Percentiles rank a stretch among this genome's conserved stretches.
Evolutionary conservation across 768 basidiomycete species (phyloP).

Genomic region (Suillus clintonianus): DNA sequence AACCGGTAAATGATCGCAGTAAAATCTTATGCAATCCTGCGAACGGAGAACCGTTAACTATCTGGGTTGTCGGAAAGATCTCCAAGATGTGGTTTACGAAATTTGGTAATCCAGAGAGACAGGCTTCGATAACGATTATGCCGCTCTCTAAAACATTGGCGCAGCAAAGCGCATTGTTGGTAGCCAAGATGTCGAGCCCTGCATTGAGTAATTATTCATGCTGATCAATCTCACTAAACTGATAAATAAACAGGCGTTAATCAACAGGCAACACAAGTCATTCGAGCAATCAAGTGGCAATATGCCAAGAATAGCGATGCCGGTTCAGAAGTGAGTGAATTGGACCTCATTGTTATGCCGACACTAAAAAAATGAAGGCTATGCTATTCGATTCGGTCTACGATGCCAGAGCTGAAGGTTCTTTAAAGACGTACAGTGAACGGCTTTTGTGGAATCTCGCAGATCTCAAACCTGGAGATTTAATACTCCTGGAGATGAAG

Average conservation of each 20-base stretch:
- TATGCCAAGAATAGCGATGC: not conserved
- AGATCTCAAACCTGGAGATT: not conserved
- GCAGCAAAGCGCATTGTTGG: fast-evolving
- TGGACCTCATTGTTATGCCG: too few species aligned
- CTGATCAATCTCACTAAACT: too few species aligned
- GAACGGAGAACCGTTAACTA: fast-evolving
- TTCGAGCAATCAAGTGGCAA: not conserved
- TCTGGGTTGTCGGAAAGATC: not conserved
- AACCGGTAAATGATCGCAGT: not conserved
- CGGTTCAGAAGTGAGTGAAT: not conserved
- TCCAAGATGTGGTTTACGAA: not conserved
- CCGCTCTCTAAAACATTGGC: not conserved
- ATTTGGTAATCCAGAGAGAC: not conserved
- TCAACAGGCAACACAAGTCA: not conserved
- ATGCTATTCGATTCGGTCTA: not conserved
- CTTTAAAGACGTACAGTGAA: not conserved
- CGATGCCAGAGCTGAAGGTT: not conserved
- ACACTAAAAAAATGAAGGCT: not conserved
- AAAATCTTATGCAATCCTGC: not conserved
- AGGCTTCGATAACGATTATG: not conserved
- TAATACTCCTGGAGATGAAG: not conserved
- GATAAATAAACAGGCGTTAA: too few species aligned
- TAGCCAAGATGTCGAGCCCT: not conserved
- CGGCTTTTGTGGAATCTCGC: not conserved
- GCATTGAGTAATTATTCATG: not conserved